Evolutionary conservation across 2,329 filamentous ascomycete genomes (phyloP).

Genomic region (Teratosphaeria zuluensis): DNA sequence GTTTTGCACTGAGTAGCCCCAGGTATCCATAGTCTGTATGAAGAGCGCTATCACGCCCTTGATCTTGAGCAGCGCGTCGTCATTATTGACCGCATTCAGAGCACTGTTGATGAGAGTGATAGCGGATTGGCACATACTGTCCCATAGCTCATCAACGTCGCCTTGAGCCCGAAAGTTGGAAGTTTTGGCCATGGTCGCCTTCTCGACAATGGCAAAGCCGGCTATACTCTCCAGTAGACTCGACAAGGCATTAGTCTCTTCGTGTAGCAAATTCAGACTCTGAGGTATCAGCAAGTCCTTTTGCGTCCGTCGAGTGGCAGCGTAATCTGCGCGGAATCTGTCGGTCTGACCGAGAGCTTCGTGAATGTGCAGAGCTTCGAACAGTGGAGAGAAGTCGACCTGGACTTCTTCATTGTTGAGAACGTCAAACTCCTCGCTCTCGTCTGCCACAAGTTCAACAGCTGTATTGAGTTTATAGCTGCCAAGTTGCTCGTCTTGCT

Average conservation of each 20-base stretch:
- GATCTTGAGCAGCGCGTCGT: slow-evolving; percentile 84
- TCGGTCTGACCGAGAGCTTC: slow-evolving; percentile 88
- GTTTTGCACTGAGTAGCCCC: slow-evolving; percentile 74
- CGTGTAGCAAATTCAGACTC: slow-evolving; percentile 65
- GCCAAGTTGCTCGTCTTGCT: slow-evolving; percentile 62
- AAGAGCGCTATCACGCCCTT: slow-evolving; percentile 90
- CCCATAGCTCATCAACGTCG: slow-evolving; percentile 98
- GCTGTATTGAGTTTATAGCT: slow-evolving; percentile 92
- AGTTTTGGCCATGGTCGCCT: slow-evolving; percentile 78
- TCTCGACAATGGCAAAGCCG: slow-evolving; percentile 93
- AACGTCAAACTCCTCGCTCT: slow-evolving; percentile 90
- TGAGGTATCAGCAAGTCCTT: slow-evolving; percentile 80
- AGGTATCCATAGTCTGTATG: slow-evolving; percentile 96
- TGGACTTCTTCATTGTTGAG: slow-evolving; percentile 90
- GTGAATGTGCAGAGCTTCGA: slow-evolving; percentile 93
- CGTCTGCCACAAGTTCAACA: slow-evolving; percentile 89
- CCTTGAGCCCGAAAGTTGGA: slow-evolving; percentile 71
- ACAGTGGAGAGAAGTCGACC: slow-evolving; percentile 87
- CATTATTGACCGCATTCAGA: slow-evolving; percentile 70
- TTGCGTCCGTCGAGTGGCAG: slow-evolving; percentile 79
- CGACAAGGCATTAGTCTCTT: slow-evolving; percentile 79
- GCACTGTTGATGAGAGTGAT: slow-evolving; percentile 74
- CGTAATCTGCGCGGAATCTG: slow-evolving; percentile 82
- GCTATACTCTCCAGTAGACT: slow-evolving; percentile 87
- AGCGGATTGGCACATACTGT: slow-evolving; percentile 87